Percentiles rank a stretch among this genome's conserved stretches.
Evolutionary conservation across 2,329 filamentous ascomycete species (phyloP).

Genomic region (Curvularia verruculosa): DNA sequence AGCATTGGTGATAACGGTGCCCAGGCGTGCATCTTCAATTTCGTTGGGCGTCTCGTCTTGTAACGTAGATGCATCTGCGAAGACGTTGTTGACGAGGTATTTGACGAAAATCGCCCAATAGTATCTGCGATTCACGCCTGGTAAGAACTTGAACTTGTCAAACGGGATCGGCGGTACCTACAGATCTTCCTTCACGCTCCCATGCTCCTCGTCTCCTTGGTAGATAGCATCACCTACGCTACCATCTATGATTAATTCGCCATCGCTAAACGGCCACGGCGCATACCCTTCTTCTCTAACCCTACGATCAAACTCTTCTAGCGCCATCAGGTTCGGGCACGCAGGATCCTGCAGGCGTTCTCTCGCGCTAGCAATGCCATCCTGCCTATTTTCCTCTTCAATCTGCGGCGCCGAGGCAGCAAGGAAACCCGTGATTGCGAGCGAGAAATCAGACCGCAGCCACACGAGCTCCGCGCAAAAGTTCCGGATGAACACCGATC

Average conservation of each 20-base stretch:
- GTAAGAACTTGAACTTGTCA: neutral
- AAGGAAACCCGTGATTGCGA: neutral
- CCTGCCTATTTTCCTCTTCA: neutral
- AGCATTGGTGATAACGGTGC: neutral
- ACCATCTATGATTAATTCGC: neutral
- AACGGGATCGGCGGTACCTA: neutral
- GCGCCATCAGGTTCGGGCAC: neutral
- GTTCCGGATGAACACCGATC: neutral
- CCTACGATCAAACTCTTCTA: neutral
- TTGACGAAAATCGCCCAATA: neutral
- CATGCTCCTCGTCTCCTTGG: neutral
- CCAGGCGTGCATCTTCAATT: neutral
- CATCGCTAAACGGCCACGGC: neutral
- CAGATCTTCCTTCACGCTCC: neutral
- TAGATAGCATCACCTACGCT: neutral
- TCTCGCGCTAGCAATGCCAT: neutral
- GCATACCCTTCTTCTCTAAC: neutral
- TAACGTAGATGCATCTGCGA: neutral
- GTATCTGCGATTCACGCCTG: neutral
- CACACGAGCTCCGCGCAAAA: neutral
- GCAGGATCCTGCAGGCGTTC: neutral
- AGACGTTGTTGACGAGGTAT: neutral
- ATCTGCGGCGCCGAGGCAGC: neutral
- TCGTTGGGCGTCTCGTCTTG: neutral
- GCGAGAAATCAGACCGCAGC: neutral